Percentiles rank a stretch among this genome's conserved stretches.
Evolutionary conservation across 2,329 filamentous ascomycete genomes (phyloP).

Genomic region (Atkinsonella hypoxylon): DNA sequence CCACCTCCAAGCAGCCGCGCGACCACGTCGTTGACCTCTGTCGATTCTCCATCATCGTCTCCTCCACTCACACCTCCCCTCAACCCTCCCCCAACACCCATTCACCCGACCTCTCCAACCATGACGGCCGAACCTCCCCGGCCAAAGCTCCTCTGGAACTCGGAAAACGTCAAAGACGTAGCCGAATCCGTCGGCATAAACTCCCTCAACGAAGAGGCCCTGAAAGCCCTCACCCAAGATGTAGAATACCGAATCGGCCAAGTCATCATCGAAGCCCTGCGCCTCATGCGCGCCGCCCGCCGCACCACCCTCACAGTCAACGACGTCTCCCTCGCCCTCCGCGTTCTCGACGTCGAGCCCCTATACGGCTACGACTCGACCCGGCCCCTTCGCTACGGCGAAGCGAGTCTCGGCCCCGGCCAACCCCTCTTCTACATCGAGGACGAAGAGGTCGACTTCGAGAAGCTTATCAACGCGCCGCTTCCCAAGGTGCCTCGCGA

Average conservation of each 20-base stretch:
- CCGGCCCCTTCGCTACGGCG: constrained; percentile 77
- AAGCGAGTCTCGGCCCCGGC: constrained; percentile 84
- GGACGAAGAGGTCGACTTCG: constrained; percentile 96
- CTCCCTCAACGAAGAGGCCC: constrained; percentile 70
- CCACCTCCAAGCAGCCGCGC: too few species aligned
- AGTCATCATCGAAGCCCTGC: constrained; percentile 84
- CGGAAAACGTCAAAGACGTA: constrained; percentile 89
- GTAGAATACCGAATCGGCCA: constrained; percentile 92
- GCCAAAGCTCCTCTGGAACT: constrained; percentile 70
- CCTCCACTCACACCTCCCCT: neutral
- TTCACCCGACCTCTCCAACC: constrained; percentile 3
- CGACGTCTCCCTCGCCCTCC: constrained; percentile 77
- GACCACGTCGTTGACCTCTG: too few species aligned
- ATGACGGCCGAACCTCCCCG: constrained; percentile 32
- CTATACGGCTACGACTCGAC: constrained; percentile 94
- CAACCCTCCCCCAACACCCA: neutral
- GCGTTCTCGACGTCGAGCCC: constrained; percentile 82
- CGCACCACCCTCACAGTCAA: constrained; percentile 80
- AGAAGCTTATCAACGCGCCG: constrained; percentile 95
- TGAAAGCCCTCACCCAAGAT: constrained; percentile 80
- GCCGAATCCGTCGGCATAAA: constrained; percentile 89
- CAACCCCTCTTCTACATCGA: constrained; percentile 96
- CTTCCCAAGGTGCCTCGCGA: constrained; percentile 90
- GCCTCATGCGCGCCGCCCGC: constrained; percentile 88
- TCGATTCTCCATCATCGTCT: neutral